Evolutionary conservation across 257 asterid genomes (phyloP), one percentile per base, ranked within the genome.

Genomic region (Ilex asprella): DNA sequence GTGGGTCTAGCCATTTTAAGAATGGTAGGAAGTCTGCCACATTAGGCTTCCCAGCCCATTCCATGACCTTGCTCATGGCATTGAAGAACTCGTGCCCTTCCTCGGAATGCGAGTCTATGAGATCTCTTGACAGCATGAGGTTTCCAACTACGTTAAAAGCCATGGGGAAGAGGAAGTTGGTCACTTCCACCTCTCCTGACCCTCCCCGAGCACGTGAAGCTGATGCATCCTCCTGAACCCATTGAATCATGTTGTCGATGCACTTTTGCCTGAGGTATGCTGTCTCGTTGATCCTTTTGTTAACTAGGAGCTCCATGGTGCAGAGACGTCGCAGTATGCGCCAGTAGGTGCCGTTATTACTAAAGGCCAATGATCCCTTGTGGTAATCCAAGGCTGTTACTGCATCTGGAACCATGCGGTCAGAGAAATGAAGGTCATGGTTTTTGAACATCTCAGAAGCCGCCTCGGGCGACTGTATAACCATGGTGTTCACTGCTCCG

Each of bases 401-500:
- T 6, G 15, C 39, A 10, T 64, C 62, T 10, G 12, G 5, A 2
- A 54, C 9, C 4, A 0, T 16, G 16, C 69, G 35, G 11, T 56
- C 62, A 0, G 15, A 14, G 30, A 55, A 64, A 10, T 39, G 16
- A 9, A 55, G 47, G 16, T 64, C 61, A 55, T 54, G 68, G 27
- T 76, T 76, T 71, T 83, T 83, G 83, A 83, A 83, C 10, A 80
- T 70, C 67, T 75, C 89, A 0, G 79, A 21, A 2, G 89, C 86
- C 1, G 88, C 58, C 9, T 49, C 50, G 16, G 83, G 79, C 0
- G 60, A 59, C 11, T 60, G 88, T 14, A 83, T 50, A 8, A 27
- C 81, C 79, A 80, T 64, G 21, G 89, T 80, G 68, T 81, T 63
- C 63, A 69, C 72, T 2, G 90, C 71, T 12, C 86, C 90, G 6